Percentiles rank a stretch among this genome's conserved stretches.
These are phyloP conservation scores for Nemania serpens DNA, from an alignment of 2,329 filamentous ascomycete genomes.

Conservation along the genomic window DNA sequence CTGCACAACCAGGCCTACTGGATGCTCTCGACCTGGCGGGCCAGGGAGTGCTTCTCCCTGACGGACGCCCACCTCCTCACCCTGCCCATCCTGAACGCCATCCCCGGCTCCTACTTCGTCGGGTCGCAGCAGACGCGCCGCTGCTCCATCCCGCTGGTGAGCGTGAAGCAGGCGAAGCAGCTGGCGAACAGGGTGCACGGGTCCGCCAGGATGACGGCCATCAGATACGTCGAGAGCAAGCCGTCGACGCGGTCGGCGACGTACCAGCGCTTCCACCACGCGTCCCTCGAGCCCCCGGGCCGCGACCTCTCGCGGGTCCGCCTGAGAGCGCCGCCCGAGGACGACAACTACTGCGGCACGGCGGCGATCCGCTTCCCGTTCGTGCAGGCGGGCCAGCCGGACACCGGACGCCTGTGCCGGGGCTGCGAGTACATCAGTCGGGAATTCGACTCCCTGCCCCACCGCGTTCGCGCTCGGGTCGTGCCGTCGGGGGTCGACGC, in stretches of 20 bases:
- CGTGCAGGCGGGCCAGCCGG: conserved; percentile 24
- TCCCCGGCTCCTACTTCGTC: conserved; percentile 35
- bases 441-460: conserved; percentile 1
- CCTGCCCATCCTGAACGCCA: conserved; percentile 13
- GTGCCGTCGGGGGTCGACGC: conserved; percentile 2
- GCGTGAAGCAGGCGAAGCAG: conserved; percentile 38
- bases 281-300: conserved; percentile 31
- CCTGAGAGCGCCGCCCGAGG: conserved; percentile 25
- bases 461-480: background rate
- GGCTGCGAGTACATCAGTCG: conserved; percentile 31
- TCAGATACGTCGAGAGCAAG: conserved; percentile 15
- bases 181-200: conserved; percentile 37
- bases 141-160: conserved; percentile 33
- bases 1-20: conserved; percentile 32
- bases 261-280: conserved; percentile 31
- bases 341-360: conserved; percentile 35
- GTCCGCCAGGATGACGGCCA: conserved; percentile 18
- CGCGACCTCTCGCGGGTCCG: conserved; percentile 33
- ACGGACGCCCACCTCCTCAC: background rate
- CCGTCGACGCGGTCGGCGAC: conserved; percentile 3
- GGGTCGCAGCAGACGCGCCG: conserved; percentile 19
- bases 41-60: conserved; percentile 20
- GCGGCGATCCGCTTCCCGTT: conserved; percentile 37
- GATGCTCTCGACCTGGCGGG: conserved; percentile 32
- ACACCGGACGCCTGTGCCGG: conserved; percentile 33